These are phyloP conservation scores for Schizophyllum commune DNA, from an alignment of 1,284 basidiomycete genomes.

Conservation along the genomic window DNA sequence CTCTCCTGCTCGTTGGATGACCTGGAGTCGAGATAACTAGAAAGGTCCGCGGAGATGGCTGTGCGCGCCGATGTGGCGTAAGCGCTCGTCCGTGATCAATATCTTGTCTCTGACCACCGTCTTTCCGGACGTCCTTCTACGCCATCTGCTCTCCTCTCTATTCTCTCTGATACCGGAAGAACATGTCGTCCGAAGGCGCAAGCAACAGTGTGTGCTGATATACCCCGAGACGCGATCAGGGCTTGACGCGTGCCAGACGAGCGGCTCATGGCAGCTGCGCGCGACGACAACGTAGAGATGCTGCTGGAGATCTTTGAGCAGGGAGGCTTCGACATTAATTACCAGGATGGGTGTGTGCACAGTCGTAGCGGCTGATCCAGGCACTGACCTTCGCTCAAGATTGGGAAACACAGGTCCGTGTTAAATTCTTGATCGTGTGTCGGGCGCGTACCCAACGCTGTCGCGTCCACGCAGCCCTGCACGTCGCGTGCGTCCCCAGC, in stretches of 20 bases:
- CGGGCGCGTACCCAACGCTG: neutral
- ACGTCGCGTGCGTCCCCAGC: conserved; percentile 59
- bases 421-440: neutral
- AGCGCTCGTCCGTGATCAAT: neutral
- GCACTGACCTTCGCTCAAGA: conserved; percentile 26
- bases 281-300: conserved; percentile 67
- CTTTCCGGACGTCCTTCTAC: neutral
- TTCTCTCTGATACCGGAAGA: neutral
- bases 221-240: neutral
- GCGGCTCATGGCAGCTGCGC: conserved; percentile 67
- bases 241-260: conserved; percentile 46
- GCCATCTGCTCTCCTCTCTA: neutral
- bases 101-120: neutral
- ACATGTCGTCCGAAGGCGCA: conserved; percentile 22
- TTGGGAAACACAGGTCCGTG: conserved; percentile 64
- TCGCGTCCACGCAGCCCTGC: conserved; percentile 46
- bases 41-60: conserved; percentile 2
- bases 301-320: conserved; percentile 54
- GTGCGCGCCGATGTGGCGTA: conserved; percentile 4
- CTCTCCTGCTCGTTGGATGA: neutral
- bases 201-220: conserved; percentile 28
- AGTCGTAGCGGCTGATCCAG: conserved; percentile 1
- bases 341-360: conserved; percentile 59
- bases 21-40: neutral
- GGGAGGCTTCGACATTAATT: conserved; percentile 64